Evolutionary conservation across 768 basidiomycete genomes (phyloP).

Genomic region (Macrocybe gigantea): DNA sequence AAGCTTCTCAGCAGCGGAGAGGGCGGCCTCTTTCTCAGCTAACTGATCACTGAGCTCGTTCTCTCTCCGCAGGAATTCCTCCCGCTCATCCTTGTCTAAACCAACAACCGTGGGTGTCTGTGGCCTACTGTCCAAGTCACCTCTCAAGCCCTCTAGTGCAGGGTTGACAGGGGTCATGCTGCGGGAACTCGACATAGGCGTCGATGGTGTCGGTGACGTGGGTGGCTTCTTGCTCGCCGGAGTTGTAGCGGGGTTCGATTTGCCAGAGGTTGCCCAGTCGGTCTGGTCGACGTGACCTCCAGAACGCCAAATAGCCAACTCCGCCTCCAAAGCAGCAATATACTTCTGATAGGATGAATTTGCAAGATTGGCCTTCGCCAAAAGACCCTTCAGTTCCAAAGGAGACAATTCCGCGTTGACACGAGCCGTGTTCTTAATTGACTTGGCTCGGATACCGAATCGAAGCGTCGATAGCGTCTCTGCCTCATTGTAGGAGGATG

Average conservation of each 20-base stretch:
- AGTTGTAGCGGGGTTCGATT: constrained; percentile 42
- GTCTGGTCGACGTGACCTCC: constrained; percentile 81
- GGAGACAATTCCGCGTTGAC: constrained; percentile 98
- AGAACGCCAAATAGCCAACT: constrained; percentile 82
- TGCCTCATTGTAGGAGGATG: constrained; percentile 93
- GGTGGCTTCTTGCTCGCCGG: constrained; percentile 59
- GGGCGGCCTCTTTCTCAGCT: constrained; percentile 84
- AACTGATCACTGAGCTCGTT: constrained; percentile 93
- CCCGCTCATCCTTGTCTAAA: constrained; percentile 93
- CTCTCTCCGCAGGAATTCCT: constrained; percentile 94
- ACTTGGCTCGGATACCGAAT: constrained; percentile 99
- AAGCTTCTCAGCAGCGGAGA: constrained; percentile 77
- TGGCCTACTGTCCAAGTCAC: constrained; percentile 77
- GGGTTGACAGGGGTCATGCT: constrained; percentile 75
- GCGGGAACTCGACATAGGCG: constrained; percentile 41
- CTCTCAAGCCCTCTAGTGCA: constrained; percentile 61
- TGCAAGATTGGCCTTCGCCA: constrained; percentile 85
- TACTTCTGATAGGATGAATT: constrained; percentile 82
- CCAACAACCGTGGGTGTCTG: constrained; percentile 88
- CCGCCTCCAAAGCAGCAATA: constrained; percentile 86
- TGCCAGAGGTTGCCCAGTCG: constrained; percentile 75
- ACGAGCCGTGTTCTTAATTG: constrained; percentile 99
- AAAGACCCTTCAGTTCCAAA: constrained; percentile 86
- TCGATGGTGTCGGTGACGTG: constrained; percentile 57
- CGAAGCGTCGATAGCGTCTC: constrained; percentile 97